phyloP scores from a whole-genome alignment of 1,139 yeast species.

The Magnusiomyces paraingens region DNA sequence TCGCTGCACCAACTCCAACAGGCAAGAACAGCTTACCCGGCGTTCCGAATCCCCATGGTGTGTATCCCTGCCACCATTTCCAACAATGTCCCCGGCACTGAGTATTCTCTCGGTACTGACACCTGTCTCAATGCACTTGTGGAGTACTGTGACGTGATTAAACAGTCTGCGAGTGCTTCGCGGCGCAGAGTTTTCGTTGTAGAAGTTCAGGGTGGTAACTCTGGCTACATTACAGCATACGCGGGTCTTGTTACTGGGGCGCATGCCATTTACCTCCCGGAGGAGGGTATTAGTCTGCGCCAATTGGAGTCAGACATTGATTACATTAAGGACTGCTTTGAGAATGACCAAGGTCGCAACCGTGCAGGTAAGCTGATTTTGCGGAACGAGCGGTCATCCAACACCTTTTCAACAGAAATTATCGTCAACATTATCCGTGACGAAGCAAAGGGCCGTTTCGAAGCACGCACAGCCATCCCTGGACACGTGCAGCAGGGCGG shows the following conservation, averaged over 20 bases:
- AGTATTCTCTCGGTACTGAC: slow-evolving; percentile 88
- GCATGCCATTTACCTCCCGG: slow-evolving; percentile 89
- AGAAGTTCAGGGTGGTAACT: slow-evolving; percentile 95
- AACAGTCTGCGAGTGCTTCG: slow-evolving; percentile 91
- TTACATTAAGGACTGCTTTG: slow-evolving; percentile 61
- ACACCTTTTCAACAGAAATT: slow-evolving; percentile 71
- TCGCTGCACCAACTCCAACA: slow-evolving; percentile 73
- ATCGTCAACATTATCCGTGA: slow-evolving; percentile 77
- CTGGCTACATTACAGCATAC: slow-evolving; percentile 86
- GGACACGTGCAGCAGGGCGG: slow-evolving; percentile 99
- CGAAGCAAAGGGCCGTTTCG: slow-evolving; percentile 70
- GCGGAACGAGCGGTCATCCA: slow-evolving; percentile 80
- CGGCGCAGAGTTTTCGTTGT: slow-evolving; percentile 93
- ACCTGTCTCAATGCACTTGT: slow-evolving; percentile 89
- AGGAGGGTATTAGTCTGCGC: slow-evolving; percentile 65
- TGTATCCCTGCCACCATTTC: slow-evolving; percentile 93
- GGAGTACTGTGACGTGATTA: slow-evolving; percentile 88
- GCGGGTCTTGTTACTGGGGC: slow-evolving; percentile 92
- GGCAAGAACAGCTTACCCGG: slow-evolving; percentile 71
- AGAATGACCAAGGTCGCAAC: slow-evolving; percentile 69
- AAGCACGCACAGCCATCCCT: slow-evolving; percentile 92
- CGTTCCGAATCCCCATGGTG: slow-evolving; percentile 89
- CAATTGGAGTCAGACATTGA: slow-evolving; percentile 74
- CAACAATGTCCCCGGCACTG: slow-evolving; percentile 97
- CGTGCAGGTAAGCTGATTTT: slow-evolving; percentile 82